Evolutionary conservation across 1,284 basidiomycete genomes (phyloP).

Genomic region (Mycosarcoma mackinlayi): DNA sequence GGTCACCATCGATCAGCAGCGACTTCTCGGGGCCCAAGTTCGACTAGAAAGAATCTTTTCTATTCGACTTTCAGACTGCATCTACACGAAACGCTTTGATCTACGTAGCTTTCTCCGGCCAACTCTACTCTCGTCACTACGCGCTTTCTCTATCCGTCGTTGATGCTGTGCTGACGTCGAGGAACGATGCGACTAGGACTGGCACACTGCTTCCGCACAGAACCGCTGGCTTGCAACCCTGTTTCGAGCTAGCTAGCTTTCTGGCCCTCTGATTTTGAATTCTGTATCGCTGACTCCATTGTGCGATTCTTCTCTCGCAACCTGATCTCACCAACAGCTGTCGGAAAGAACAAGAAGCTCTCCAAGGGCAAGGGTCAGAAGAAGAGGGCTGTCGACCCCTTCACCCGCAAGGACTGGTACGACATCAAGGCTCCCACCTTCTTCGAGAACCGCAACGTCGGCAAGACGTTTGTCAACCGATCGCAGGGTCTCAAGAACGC

Average conservation of each 20-base stretch:
- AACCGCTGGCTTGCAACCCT: neutral
- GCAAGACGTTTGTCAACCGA: slow-evolving; percentile 98
- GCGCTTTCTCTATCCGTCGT: neutral
- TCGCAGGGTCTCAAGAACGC: slow-evolving; percentile 99
- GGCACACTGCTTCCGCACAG: slow-evolving; percentile 8
- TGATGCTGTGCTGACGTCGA: slow-evolving; percentile 1
- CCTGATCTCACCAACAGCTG: slow-evolving; percentile 55
- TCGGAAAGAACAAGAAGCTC: slow-evolving; percentile 92
- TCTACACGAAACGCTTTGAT: neutral
- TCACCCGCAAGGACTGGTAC: slow-evolving; percentile 99
- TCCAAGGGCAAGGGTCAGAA: slow-evolving; percentile 99
- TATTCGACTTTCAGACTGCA: neutral
- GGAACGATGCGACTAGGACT: slow-evolving; percentile 15
- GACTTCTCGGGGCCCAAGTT: too few relatives aligned
- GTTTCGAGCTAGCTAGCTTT: neutral
- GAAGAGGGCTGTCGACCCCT: slow-evolving; percentile 99
- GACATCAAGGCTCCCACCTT: slow-evolving; percentile 98
- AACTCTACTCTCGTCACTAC: too few relatives aligned
- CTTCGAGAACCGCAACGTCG: slow-evolving; percentile 96
- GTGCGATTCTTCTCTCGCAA: too few relatives aligned
- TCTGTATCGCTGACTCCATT: slow-evolving; percentile 12
- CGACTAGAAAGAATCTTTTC: too few relatives aligned
- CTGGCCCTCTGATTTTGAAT: neutral
- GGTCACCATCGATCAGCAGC: too few relatives aligned
- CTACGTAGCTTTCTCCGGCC: too few relatives aligned